A percentile compares a stretch with the other conserved stretches of the same genome.
Conservation (phyloP, 495 filamentous ascomycete species). For the Pseudomonodictys pantanalensis region DNA sequence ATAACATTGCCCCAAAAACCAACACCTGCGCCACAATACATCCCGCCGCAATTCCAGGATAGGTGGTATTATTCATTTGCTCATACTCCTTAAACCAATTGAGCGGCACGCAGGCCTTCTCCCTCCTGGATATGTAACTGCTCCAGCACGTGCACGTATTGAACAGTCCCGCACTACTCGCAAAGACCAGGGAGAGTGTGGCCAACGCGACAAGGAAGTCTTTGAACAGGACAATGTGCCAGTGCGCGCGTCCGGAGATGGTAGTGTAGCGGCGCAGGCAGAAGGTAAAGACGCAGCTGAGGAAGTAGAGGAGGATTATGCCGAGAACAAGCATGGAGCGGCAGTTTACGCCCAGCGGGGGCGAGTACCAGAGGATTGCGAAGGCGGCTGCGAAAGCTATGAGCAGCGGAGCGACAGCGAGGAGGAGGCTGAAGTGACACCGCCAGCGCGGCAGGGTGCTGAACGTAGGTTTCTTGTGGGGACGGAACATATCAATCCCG, state of each 20-base stretch:
- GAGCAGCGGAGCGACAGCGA: slow-evolving; percentile 26
- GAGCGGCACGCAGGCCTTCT: no score
- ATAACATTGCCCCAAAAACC: no score
- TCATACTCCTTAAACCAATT: no score
- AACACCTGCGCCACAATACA: no score
- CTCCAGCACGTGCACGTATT: slow-evolving; percentile 34
- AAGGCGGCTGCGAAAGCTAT: slow-evolving; percentile 25
- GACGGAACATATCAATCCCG: slow-evolving; percentile 38
- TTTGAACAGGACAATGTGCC: slow-evolving; percentile 29
- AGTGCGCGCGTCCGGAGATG: slow-evolving; percentile 18
- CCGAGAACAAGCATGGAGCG: slow-evolving; percentile 25
- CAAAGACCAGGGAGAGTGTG: slow-evolving; percentile 30
- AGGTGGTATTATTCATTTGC: no score
- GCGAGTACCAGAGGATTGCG: slow-evolving; percentile 32
- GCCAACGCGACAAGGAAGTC: slow-evolving; percentile 29
- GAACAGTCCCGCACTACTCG: slow-evolving; percentile 31
- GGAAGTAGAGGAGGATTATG: slow-evolving; percentile 14
- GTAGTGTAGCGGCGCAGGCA: neutral
- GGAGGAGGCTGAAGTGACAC: slow-evolving; percentile 6
- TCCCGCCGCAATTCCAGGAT: no score
- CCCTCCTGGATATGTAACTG: no score
- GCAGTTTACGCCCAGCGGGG: slow-evolving; percentile 34
- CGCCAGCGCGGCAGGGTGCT: neutral
- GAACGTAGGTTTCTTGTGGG: slow-evolving; percentile 12
- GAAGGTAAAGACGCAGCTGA: slow-evolving; percentile 26